phyloP scores from a whole-genome alignment of 2,329 filamentous ascomycete genomes.

The Cladosporium halotolerans region DNA sequence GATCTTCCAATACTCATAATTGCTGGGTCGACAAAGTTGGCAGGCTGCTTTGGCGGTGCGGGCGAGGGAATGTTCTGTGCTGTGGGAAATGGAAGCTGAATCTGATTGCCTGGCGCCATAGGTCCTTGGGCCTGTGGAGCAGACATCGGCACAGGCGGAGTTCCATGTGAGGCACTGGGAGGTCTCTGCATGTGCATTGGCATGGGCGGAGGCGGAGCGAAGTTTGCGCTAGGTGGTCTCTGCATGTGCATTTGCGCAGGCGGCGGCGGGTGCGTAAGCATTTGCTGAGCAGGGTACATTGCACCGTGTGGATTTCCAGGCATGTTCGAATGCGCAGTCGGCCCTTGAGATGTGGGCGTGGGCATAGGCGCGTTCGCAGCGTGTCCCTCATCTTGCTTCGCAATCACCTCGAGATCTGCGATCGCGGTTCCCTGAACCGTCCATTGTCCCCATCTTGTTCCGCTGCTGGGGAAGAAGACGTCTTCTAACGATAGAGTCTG shows the following conservation, averaged over 20 bases:
- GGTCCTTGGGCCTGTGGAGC: not conserved
- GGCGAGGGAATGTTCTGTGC: conserved; percentile 12
- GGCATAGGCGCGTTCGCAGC: not conserved
- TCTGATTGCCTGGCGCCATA: not conserved
- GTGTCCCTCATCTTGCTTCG: conserved; percentile 12
- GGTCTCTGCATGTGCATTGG: conserved; percentile 13
- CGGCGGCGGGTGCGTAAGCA: conserved; percentile 4
- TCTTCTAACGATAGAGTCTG: conserved; percentile 64
- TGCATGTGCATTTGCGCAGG: conserved; percentile 11
- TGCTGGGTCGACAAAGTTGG: conserved; percentile 68
- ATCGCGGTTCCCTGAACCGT: conserved; percentile 54
- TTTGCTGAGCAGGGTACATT: conserved; percentile 16
- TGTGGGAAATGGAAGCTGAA: conserved; percentile 9
- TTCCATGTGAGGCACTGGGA: conserved; percentile 17
- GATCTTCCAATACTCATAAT: conserved; percentile 61
- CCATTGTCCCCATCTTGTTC: conserved; percentile 47
- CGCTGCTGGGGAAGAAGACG: conserved; percentile 51
- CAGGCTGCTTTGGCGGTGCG: conserved; percentile 31
- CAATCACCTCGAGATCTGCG: conserved; percentile 50
- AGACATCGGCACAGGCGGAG: not conserved
- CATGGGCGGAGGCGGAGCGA: conserved; percentile 4
- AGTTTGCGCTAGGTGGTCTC: not conserved
- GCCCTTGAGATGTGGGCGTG: not conserved
- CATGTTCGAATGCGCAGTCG: not conserved
- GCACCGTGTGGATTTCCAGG: not conserved